Evolutionary conservation across 1,139 yeast species (phyloP).

Genomic region (Arxiozyma heterogenica): DNA sequence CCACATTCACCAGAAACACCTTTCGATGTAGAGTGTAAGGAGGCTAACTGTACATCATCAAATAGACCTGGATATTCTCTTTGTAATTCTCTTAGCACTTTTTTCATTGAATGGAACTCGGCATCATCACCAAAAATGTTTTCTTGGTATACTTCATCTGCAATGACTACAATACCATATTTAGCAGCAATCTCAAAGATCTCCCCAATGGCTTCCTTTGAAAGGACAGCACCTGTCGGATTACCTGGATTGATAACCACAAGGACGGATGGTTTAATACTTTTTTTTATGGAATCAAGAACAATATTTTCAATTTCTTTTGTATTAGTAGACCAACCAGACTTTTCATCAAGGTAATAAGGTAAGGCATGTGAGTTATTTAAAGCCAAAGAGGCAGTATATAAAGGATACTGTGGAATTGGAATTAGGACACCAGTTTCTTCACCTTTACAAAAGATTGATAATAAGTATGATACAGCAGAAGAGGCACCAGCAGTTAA

Average conservation of each 20-base stretch:
- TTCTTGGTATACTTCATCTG: conserved; percentile 98
- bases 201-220: conserved; percentile 54
- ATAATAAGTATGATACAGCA: conserved; percentile 71
- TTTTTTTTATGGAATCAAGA: conserved; percentile 41
- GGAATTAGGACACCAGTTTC: conserved; percentile 85
- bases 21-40: conserved; percentile 90
- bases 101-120: conserved; percentile 54
- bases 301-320: conserved; percentile 52
- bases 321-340: conserved; percentile 78
- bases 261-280: conserved; percentile 62
- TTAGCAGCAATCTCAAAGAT: conserved; percentile 74
- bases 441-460: conserved; percentile 56
- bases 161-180: conserved; percentile 75
- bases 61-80: conserved; percentile 46
- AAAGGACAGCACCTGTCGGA: conserved; percentile 85
- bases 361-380: conserved; percentile 76
- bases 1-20: conserved; percentile 99
- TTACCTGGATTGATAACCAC: conserved; percentile 97
- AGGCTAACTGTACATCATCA: conserved; percentile 75
- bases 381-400: conserved; percentile 83
- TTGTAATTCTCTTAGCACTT: conserved; percentile 56
- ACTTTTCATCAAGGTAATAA: conserved; percentile 72
- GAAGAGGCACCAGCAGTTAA: conserved; percentile 91
- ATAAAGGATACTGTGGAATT: conserved; percentile 93
- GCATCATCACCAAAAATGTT: conserved; percentile 57